Conservation (phyloP, 345 rosid genomes). For the Linum trigynum region DNA sequence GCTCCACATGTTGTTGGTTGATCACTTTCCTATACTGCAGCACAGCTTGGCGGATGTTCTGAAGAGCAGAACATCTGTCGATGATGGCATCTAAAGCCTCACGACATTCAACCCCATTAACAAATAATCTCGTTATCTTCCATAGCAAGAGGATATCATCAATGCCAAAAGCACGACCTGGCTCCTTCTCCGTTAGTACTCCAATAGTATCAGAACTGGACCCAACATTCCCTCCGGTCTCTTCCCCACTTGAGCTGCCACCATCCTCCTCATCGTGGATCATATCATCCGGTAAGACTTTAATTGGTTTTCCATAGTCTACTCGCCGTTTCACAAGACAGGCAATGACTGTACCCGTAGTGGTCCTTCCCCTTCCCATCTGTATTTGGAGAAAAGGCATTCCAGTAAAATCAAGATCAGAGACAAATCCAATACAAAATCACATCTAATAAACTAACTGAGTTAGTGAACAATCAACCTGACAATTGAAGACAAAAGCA, state of each 20-base stretch:
- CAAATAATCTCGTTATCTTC: slow-evolving; percentile 93
- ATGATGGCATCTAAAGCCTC: slow-evolving; percentile 89
- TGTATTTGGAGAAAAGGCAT: slow-evolving; percentile 22
- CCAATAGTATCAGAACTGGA: slow-evolving; percentile 26
- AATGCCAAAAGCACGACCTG: slow-evolving; percentile 70
- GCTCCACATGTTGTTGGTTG: slow-evolving; percentile 90
- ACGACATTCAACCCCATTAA: slow-evolving; percentile 81
- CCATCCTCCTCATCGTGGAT: slow-evolving; percentile 56
- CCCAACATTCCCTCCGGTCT: slow-evolving; percentile 43
- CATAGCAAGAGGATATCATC: slow-evolving; percentile 72
- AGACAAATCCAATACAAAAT: background rate
- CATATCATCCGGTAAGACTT: slow-evolving; percentile 46
- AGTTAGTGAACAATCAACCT: slow-evolving; percentile 39
- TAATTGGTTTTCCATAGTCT: slow-evolving; percentile 77
- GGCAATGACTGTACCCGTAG: slow-evolving; percentile 96
- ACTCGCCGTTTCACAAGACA: slow-evolving; percentile 89
- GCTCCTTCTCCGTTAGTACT: slow-evolving; percentile 35
- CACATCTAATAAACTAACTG: background rate
- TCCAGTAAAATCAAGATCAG: slow-evolving; percentile 3
- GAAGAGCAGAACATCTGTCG: slow-evolving; percentile 92
- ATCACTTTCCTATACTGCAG: slow-evolving; percentile 70
- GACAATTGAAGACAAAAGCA: slow-evolving; percentile 94
- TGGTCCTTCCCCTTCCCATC: slow-evolving; percentile 99
- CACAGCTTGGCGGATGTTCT: slow-evolving; percentile 94
- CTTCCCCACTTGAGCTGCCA: slow-evolving; percentile 88